Evolutionary conservation across 768 basidiomycete genomes (phyloP).

Genomic region (Imleria badia): DNA sequence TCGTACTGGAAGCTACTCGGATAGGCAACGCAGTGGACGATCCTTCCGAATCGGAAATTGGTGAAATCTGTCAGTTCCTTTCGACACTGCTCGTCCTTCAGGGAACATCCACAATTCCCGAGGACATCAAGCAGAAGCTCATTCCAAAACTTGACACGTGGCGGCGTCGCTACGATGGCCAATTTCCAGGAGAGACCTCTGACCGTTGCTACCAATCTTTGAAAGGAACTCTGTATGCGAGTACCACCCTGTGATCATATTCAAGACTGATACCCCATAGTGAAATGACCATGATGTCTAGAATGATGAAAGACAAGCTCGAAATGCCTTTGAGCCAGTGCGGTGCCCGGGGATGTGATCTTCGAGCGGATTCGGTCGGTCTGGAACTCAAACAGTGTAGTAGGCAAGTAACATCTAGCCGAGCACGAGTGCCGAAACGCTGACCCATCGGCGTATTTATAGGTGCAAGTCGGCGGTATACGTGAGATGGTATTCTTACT

Average conservation of each 20-base stretch:
- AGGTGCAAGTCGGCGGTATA: slow-evolving; percentile 46
- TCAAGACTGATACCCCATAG: slow-evolving; percentile 16
- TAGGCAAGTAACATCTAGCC: slow-evolving; percentile 24
- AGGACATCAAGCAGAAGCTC: slow-evolving; percentile 33
- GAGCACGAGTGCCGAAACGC: neutral
- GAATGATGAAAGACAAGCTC: slow-evolving; percentile 30
- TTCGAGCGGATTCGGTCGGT: slow-evolving; percentile 7
- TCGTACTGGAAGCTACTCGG: slow-evolving; percentile 37
- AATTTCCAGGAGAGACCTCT: slow-evolving; percentile 35
- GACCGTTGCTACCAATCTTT: slow-evolving; percentile 37
- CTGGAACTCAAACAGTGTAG: slow-evolving; percentile 37
- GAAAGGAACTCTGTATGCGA: slow-evolving; percentile 29
- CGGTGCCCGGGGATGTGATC: slow-evolving; percentile 30
- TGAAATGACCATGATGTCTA: slow-evolving; percentile 28
- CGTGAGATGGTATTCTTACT: slow-evolving; percentile 29
- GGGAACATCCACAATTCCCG: slow-evolving; percentile 32
- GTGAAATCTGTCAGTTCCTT: slow-evolving; percentile 40
- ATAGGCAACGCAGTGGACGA: slow-evolving; percentile 22
- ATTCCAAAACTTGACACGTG: slow-evolving; percentile 35
- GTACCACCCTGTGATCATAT: neutral
- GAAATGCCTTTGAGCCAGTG: slow-evolving; percentile 33
- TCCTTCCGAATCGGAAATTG: slow-evolving; percentile 23
- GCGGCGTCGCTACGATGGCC: slow-evolving; percentile 28
- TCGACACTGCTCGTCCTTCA: slow-evolving; percentile 41
- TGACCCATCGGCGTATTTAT: neutral